Evolutionary conservation across 306 rosid species (phyloP), one percentile per base, ranked within the genome.

Genomic region (Glycine soja): DNA sequence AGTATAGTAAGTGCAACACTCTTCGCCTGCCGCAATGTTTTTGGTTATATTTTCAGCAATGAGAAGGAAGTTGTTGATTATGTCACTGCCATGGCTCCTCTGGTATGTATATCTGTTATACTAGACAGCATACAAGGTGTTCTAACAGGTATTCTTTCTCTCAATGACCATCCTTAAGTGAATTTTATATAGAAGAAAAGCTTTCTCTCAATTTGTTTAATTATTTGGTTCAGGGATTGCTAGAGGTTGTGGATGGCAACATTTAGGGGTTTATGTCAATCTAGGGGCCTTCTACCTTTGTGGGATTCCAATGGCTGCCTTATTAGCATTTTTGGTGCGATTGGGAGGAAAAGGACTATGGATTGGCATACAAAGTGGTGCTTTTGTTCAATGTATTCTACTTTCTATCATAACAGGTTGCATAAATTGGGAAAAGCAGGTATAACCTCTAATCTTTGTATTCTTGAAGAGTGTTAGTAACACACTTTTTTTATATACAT

Each of bases 221-320:
- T 67, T 24, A 8, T 43, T 72, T 74, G 9, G 43, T 46, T 50
- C 61, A 92, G 94, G 94, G 36, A 32, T 90, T 86, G 85, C 91
- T 58, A 90, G 91, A 80, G 91, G 97, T 9, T 87, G 90, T 85
- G 97, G 97, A 18, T 90, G 97, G 94, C 92, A 92, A 76, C 89
- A 86, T 8, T 18, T 87, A 19, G 97, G 91, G 48, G 94, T 91
- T 47, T 92, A 76, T 66, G 79, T 92, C 46, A 92, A 92, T 72
- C 74, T 92, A 3, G 94, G 90, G 19, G 69, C 69, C 8, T 62
- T 62, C 69, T 92, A 92, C 74, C 87, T 92, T 0, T 92, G 91
- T 24, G 66, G 66, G 18, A 12, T 62, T 62, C 69, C 69, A 32
- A 3, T 62, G 15, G 69, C 69, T 62, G 69, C 10, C 18, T 32